These are phyloP conservation scores for Stephania cephalantha DNA, from an alignment of 164 flowering plant species.

Conservation along the genomic window DNA sequence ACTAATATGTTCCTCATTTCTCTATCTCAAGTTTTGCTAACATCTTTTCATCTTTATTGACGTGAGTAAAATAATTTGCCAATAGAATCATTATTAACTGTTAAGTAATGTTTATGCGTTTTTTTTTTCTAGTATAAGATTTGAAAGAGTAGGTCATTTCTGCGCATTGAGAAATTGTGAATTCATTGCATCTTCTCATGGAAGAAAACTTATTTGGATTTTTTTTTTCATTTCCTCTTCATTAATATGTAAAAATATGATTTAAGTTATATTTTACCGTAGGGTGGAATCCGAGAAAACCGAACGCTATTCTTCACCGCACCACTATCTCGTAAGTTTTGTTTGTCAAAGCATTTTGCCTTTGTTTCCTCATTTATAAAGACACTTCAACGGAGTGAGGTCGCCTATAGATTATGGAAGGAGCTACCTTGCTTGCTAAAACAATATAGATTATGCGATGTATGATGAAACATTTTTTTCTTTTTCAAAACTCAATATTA, in stretches of 20 bases:
- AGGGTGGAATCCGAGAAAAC: slow-evolving; percentile 99
- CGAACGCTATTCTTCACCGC: slow-evolving; percentile 98
- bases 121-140: background rate
- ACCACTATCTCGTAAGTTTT: slow-evolving; percentile 83
- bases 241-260: slow-evolving; percentile 17
- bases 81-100: too few relatives aligned
- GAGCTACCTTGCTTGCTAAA: background rate
- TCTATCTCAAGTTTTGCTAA: background rate
- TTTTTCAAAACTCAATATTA: background rate
- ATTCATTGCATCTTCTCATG: background rate
- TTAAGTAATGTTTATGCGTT: background rate
- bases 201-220: background rate
- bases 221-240: background rate
- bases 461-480: background rate
- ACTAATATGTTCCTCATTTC: background rate
- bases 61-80: too few relatives aligned
- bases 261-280: slow-evolving; percentile 39
- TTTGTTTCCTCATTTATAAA: background rate
- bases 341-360: background rate
- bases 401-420: background rate
- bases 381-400: background rate
- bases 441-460: background rate
- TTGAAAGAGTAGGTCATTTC: background rate
- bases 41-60: background rate
- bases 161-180: background rate